Evolutionary conservation across 73 alveolate species (phyloP), one percentile per base, ranked within the genome.

Genomic region (Blepharisma stoltei): DNA sequence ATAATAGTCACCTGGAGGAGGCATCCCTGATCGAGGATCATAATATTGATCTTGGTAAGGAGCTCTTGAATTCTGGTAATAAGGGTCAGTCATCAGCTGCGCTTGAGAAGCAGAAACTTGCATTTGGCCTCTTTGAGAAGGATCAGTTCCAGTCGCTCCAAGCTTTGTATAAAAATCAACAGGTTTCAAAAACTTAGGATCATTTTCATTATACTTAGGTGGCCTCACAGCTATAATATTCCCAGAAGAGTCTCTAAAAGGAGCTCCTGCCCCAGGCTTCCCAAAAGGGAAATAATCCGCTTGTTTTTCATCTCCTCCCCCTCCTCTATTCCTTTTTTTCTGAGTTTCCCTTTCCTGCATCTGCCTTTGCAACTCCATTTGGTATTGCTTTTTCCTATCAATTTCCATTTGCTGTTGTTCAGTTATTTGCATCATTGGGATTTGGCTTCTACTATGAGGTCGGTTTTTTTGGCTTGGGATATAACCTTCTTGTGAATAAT

Each of bases 231-330:
- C 79, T 38, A 69, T 69, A 14, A 69, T 44, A 20, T 69, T 44
- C n/a, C 60, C 60, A 9, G 11, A 21, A 9, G 55, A 44, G 27
- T 69, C 65, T 37, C 79, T 23, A 9, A 69, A 14, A 37, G 79
- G 79, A 38, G 79, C 79, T 4, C 79, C 79, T 44, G 67, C 79
- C 0, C 79, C 79, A 1, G 79, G 79, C 38, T 69, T 69, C 27
- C 79, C 79, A 43, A 69, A 69, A n/a, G 79, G 79, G 27, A 69
- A 69, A 43, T 69, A 69, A 44, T 69, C 79, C 1, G 1, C 41
- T 69, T 25, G 71, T 52, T 14, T 20, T 52, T 3, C 18, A n/a
- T 52, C 23, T 52, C 3, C 67, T 52, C 23, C 18, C 67, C 18
- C 18, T 52, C 23, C 32, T 44, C n/a, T 23, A 38, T n/a, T 14